Conservation (phyloP, 2,329 filamentous ascomycete species). For the Penicillium oxalicum region DNA sequence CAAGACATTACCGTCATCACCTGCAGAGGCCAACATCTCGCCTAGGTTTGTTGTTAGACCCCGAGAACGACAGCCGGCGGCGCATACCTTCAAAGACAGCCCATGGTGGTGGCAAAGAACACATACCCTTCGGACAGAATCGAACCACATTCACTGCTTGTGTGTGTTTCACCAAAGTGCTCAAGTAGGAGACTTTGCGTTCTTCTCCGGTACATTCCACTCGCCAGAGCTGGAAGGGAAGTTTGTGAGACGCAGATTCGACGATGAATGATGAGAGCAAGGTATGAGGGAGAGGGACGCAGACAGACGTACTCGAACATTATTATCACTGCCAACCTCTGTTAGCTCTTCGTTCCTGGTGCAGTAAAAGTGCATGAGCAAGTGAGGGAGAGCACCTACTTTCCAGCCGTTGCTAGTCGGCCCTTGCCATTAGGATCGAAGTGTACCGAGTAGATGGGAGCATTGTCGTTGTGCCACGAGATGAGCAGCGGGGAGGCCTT, state of each 20-base stretch:
- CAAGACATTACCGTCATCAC: conserved; percentile 94
- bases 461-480: conserved; percentile 97
- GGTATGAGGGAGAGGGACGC: conserved; percentile 10
- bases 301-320: conserved; percentile 67
- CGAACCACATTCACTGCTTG: conserved; percentile 97
- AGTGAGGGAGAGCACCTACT: conserved; percentile 39
- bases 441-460: conserved; percentile 93
- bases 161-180: conserved; percentile 86
- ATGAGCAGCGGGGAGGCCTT: conserved; percentile 95
- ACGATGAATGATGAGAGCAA: conserved; percentile 11
- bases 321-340: conserved; percentile 60
- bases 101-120: neutral
- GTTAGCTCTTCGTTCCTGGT: conserved; percentile 10
- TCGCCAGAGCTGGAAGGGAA: conserved; percentile 68
- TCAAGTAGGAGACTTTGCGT: conserved; percentile 83
- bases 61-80: too few species aligned
- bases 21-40: conserved; percentile 87
- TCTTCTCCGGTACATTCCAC: conserved; percentile 80
- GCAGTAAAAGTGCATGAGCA: too few species aligned
- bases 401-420: conserved; percentile 85
- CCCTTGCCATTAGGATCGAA: conserved; percentile 92
- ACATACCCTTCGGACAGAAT: conserved; percentile 82
- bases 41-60: conserved; percentile 48
- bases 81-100: too few species aligned
- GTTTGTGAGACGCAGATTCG: conserved; percentile 31